phyloP scores from a whole-genome alignment of 108 stramenopile genomes.

The Phaeodactylum tricornutum region DNA sequence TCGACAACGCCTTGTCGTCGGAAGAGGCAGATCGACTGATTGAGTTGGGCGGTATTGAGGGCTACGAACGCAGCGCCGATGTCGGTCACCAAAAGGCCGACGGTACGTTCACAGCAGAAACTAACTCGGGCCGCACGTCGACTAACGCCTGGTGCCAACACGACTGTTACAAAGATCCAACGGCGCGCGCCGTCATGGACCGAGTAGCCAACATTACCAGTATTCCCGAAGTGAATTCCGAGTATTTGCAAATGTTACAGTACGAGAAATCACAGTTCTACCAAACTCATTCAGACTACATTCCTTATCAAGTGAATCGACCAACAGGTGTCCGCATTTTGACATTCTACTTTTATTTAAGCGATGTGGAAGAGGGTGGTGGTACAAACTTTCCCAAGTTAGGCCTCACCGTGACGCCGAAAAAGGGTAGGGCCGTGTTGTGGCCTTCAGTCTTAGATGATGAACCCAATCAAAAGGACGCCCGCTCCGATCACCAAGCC shows the following conservation, averaged over 20 bases:
- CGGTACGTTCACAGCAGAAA: constrained; percentile 18
- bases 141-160: constrained; percentile 68
- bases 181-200: constrained; percentile 27
- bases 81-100: constrained; percentile 25
- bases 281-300: constrained; percentile 37
- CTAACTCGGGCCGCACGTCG: constrained; percentile 16
- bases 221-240: constrained; percentile 34
- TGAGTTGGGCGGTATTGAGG: constrained; percentile 40
- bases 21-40: constrained; percentile 67
- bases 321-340: constrained; percentile 72
- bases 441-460: constrained; percentile 74
- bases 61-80: constrained; percentile 61
- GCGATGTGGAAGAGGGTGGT: constrained; percentile 83
- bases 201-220: constrained; percentile 44
- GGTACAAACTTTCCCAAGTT: constrained; percentile 66
- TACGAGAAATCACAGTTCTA: constrained; percentile 19
- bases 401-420: constrained; percentile 55
- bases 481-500: constrained; percentile 71
- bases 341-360: constrained; percentile 19
- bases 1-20: constrained; percentile 63
- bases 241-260: constrained; percentile 61
- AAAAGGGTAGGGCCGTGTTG: constrained; percentile 55
- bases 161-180: constrained; percentile 38
- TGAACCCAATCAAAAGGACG: constrained; percentile 43
- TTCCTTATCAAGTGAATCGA: constrained; percentile 9